Evolutionary conservation across 1,139 yeast species (phyloP), one percentile per base, ranked within the genome.

Genomic region (Arxiozyma heterogenica): DNA sequence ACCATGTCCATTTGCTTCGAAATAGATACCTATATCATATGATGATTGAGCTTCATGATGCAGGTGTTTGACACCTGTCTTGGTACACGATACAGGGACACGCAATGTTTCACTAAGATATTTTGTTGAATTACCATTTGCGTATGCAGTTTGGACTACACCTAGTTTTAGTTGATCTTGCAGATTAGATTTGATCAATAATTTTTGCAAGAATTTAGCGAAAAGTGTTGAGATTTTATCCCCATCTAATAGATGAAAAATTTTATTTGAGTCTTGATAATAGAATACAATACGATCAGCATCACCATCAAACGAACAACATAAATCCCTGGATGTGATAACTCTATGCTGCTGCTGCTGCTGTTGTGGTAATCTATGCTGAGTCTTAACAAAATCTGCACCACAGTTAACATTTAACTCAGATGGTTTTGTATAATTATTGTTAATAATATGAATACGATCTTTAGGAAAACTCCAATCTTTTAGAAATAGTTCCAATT

Each of bases 1-100:
- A 17, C 99, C 99, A 65, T 93, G 99, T n/a, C 99, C 99, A 67
- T 93, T 93, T 52, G 99, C 98, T 74, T 93, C 99, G 64, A 93
- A 93, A 71, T 94, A 93, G 23, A 93, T 83, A 25, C 98, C 98
- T 59, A 93, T 78, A 65, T 90, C 98, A 66, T 81, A 93, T 53
- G 82, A 78, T 58, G 80, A 82, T 1, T 96, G 95, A 25, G 85
- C 86, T 63, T 82, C 89, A 63, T 87, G 95, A 67, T 94, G 98
- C 60, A 94, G 76, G 71, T 93, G 96, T 71, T 93, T 93, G 46
- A 93, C 98, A 47, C 99, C 98, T 1, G 98, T 93, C 47, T 96
- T 86, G 0, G 98, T 88, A 69, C 95, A 88, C 4, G 82, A 81
- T 11, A 89, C 96, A 0, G 96, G 96, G 20, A 89, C 72, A 56